These are phyloP conservation scores for Ramalina peruviana DNA, from an alignment of 495 filamentous ascomycete genomes.

Conservation along the genomic window DNA sequence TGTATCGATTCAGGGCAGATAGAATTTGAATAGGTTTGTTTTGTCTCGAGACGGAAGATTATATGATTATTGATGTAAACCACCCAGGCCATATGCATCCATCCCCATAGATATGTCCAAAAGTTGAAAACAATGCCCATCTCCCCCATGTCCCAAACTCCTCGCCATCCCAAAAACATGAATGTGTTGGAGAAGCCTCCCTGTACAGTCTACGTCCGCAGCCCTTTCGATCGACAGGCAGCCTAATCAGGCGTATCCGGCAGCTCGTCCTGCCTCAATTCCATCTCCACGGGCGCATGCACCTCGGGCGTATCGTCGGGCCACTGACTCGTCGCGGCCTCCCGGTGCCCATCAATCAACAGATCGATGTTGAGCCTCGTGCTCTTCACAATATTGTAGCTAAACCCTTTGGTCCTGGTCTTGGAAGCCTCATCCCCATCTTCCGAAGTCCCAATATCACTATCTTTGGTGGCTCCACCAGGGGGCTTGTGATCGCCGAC, in stretches of 20 bases:
- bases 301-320: not conserved
- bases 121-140: too few species aligned
- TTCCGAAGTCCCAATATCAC: conserved; percentile 26
- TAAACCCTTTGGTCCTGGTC: conserved; percentile 24
- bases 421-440: conserved; percentile 16
- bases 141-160: too few species aligned
- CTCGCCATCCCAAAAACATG: too few species aligned
- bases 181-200: too few species aligned
- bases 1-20: too few species aligned
- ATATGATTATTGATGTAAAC: too few species aligned
- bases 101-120: too few species aligned
- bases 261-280: not conserved
- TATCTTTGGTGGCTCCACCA: conserved; percentile 24
- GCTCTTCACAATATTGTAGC: conserved; percentile 35
- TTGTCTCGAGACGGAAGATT: too few species aligned
- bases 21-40: too few species aligned
- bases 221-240: too few species aligned
- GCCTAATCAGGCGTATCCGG: not conserved
- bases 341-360: conserved; percentile 16
- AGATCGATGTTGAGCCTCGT: conserved; percentile 30
- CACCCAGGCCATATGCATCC: too few species aligned
- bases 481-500: conserved; percentile 32
- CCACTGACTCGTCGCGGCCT: conserved; percentile 19
- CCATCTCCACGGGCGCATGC: conserved; percentile 2
- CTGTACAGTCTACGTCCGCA: too few species aligned